Percentiles rank a stretch among this genome's conserved stretches.
phyloP scores from a whole-genome alignment of 1,139 yeast species.

The Ashbya aceris region DNA sequence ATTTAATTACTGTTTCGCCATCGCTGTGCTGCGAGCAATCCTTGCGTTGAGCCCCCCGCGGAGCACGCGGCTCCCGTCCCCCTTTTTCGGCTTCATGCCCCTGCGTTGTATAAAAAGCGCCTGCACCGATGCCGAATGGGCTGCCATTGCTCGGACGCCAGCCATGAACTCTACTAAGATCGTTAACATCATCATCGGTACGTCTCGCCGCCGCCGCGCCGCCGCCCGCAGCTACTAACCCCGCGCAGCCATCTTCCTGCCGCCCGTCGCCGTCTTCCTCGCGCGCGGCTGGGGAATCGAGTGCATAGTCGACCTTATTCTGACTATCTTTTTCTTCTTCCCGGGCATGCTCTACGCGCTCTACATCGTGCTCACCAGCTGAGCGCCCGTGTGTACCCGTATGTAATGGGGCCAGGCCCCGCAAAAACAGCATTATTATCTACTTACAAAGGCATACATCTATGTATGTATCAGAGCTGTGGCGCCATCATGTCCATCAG shows the following conservation, averaged over 20 bases:
- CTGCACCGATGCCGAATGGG: no score
- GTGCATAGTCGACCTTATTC: slow-evolving; percentile 51
- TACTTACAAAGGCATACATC: not conserved
- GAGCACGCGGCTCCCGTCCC: no score
- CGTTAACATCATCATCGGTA: slow-evolving; percentile 32
- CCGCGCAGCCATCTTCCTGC: slow-evolving; percentile 46
- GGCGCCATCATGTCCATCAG: slow-evolving; percentile 77
- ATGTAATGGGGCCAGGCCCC: no score
- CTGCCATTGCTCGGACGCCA: slow-evolving; percentile 1
- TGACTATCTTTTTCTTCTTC: slow-evolving; percentile 57
- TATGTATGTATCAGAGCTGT: slow-evolving; percentile 35
- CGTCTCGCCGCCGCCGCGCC: slow-evolving; percentile 10
- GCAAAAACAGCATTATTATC: not conserved
- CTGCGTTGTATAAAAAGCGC: no score
- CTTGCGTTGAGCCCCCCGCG: no score
- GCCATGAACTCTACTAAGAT: slow-evolving; percentile 32
- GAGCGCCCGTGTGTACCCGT: not conserved
- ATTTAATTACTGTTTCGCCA: no score
- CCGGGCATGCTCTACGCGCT: slow-evolving; percentile 71
- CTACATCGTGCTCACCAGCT: slow-evolving; percentile 40
- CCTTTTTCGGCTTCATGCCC: no score
- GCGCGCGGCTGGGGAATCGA: slow-evolving; percentile 52
- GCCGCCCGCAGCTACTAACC: slow-evolving; percentile 8
- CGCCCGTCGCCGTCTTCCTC: slow-evolving; percentile 66
- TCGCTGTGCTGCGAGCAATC: no score